Percentiles rank a stretch among this genome's conserved stretches.
These are phyloP conservation scores for Rhodotorula toruloides DNA, from an alignment of 768 basidiomycete species.

Conservation along the genomic window DNA sequence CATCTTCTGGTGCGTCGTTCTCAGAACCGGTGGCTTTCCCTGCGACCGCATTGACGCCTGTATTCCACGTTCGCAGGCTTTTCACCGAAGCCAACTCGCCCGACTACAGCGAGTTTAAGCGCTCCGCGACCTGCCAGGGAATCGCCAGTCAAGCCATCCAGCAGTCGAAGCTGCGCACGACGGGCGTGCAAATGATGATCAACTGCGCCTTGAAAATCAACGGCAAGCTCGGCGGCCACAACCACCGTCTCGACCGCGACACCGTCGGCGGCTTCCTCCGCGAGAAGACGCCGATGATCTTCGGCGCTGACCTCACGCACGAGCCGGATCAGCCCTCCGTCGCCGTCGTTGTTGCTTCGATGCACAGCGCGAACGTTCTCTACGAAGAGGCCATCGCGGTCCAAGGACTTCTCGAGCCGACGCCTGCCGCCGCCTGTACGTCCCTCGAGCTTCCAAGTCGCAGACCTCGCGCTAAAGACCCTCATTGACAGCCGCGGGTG, in stretches of 20 bases:
- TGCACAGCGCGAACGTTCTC: neutral
- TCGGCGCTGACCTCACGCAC: slow-evolving; percentile 27
- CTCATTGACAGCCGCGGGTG: neutral
- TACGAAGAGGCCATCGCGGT: slow-evolving; percentile 4
- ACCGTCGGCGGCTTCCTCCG: neutral
- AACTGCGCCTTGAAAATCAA: slow-evolving; percentile 21
- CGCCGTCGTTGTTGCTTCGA: slow-evolving; percentile 9
- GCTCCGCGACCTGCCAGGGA: neutral
- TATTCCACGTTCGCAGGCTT: neutral
- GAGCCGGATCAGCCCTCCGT: slow-evolving; percentile 19
- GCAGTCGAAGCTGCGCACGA: neutral
- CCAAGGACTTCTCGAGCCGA: slow-evolving; percentile 19
- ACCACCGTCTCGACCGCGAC: neutral
- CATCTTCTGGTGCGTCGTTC: neutral
- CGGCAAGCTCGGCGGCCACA: slow-evolving; percentile 4
- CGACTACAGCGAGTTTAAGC: slow-evolving; percentile 17
- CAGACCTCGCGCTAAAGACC: too few relatives aligned
- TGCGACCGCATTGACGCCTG: neutral
- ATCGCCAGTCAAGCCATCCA: slow-evolving; percentile 18
- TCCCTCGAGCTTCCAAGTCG: too few relatives aligned
- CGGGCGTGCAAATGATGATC: slow-evolving; percentile 3
- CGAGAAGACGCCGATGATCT: neutral
- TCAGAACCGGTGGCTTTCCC: neutral
- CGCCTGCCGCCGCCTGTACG: neutral
- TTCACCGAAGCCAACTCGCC: slow-evolving; percentile 1